Percentiles rank a stretch among this genome's conserved stretches.
Evolutionary conservation across 371 early-diverging fungal species (phyloP).

Genomic region (Apophysomyces ossiformis): DNA sequence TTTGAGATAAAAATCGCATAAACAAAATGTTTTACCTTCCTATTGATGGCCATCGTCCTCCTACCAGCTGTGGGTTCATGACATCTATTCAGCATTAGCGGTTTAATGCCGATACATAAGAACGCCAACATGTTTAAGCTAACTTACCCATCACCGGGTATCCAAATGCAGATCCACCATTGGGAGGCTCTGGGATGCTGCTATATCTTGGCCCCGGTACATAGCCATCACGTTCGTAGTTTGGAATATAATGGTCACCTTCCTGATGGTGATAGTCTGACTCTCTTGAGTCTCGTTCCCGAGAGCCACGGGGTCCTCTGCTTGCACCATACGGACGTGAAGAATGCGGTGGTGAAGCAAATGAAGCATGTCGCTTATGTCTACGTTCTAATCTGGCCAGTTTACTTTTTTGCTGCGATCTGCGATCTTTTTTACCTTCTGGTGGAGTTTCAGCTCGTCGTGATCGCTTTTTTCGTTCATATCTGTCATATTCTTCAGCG

Average conservation of each 20-base stretch:
- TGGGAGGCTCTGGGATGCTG: conserved; percentile 33
- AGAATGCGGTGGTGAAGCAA: conserved; percentile 40
- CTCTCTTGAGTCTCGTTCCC: conserved; percentile 18
- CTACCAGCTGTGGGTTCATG: conserved; percentile 33
- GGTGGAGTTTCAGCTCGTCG: conserved; percentile 52
- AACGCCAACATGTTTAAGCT: no score
- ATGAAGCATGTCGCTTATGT: conserved; percentile 57
- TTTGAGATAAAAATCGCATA: not conserved
- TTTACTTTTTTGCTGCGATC: not conserved
- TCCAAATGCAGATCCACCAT: conserved; percentile 16
- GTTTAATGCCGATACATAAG: no score
- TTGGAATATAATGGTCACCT: conserved; percentile 83
- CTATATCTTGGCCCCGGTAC: conserved; percentile 69
- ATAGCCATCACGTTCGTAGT: conserved; percentile 83
- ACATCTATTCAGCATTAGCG: conserved; percentile 19
- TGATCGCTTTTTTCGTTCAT: conserved; percentile 46
- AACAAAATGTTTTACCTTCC: not conserved
- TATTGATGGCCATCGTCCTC: conserved; percentile 20
- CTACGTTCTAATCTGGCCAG: conserved; percentile 46
- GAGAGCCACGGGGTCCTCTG: conserved; percentile 12
- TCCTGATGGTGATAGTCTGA: conserved; percentile 46
- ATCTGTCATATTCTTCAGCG: conserved; percentile 60
- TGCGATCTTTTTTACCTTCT: conserved; percentile 40
- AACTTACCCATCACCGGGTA: conserved; percentile 41
- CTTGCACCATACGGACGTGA: conserved; percentile 15